A percentile compares a stretch with the other conserved stretches of the same genome.
These are phyloP conservation scores for Fistulinella prunicolor DNA, from an alignment of 768 basidiomycete genomes.

Conservation along the genomic window DNA sequence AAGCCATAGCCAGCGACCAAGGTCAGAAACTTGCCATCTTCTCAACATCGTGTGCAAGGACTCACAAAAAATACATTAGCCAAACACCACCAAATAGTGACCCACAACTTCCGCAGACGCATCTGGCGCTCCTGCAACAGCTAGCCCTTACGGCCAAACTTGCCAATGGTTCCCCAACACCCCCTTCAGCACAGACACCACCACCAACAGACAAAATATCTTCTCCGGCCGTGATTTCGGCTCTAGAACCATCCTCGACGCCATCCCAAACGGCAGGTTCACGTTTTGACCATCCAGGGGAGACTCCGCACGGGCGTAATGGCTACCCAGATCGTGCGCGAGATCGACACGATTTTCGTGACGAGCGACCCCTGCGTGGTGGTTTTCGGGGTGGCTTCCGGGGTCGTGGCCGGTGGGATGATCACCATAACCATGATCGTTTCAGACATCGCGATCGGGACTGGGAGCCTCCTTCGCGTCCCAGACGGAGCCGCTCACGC, in stretches of 20 bases:
- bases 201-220: slow-evolving; percentile 20
- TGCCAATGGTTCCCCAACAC: slow-evolving; percentile 29
- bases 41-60: background rate
- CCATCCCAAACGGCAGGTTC: slow-evolving; percentile 3
- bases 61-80: slow-evolving; percentile 34
- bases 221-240: background rate
- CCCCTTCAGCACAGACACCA: slow-evolving; percentile 26
- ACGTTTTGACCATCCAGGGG: slow-evolving; percentile 37
- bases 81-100: slow-evolving; percentile 62
- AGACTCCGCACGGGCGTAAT: slow-evolving; percentile 35
- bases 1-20: slow-evolving; percentile 22
- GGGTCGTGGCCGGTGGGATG: slow-evolving; percentile 66
- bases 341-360: slow-evolving; percentile 47
- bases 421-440: slow-evolving; percentile 44
- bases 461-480: slow-evolving; percentile 37
- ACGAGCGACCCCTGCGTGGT: slow-evolving; percentile 52
- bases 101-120: slow-evolving; percentile 47
- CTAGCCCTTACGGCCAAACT: slow-evolving; percentile 60
- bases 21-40: slow-evolving; percentile 34
- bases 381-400: slow-evolving; percentile 53
- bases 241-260: slow-evolving; percentile 16
- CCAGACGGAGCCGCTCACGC: slow-evolving; percentile 65
- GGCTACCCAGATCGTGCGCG: slow-evolving; percentile 42
- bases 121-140: slow-evolving; percentile 74
- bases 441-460: slow-evolving; percentile 48